Conservation (phyloP, 2,329 filamentous ascomycete genomes). For the Penicillium brasilianum region DNA sequence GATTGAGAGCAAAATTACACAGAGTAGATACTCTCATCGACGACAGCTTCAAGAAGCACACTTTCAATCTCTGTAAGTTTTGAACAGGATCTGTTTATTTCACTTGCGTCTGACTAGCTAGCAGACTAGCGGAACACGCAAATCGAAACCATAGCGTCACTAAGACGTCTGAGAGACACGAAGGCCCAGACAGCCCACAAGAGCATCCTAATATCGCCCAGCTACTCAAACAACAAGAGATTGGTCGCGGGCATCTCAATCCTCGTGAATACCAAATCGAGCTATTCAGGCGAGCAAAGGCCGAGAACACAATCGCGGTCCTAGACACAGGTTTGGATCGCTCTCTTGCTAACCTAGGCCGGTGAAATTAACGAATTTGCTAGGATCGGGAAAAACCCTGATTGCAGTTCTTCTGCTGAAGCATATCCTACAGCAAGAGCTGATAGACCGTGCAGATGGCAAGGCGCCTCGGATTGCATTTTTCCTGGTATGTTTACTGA, state of each 20-base stretch:
- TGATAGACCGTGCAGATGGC: conserved; percentile 69
- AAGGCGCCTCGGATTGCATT: conserved; percentile 72
- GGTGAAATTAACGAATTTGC: not conserved
- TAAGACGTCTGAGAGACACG: conserved; percentile 40
- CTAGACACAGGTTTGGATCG: conserved; percentile 74
- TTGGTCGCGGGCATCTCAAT: conserved; percentile 68
- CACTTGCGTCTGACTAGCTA: conserved; percentile 13
- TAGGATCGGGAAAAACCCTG: conserved; percentile 91
- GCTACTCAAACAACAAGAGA: conserved; percentile 59
- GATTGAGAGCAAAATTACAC: conserved; percentile 26
- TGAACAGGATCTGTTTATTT: not conserved
- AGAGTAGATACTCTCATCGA: conserved; percentile 47
- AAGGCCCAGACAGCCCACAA: not conserved
- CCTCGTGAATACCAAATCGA: conserved; percentile 92
- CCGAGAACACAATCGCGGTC: conserved; percentile 87
- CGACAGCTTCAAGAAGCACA: conserved; percentile 57
- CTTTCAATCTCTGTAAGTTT: conserved; percentile 55
- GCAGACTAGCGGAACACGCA: conserved; percentile 50
- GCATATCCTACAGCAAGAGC: conserved; percentile 75
- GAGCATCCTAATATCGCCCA: conserved; percentile 58
- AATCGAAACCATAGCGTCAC: conserved; percentile 49
- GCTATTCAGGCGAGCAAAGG: conserved; percentile 84
- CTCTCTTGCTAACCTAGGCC: not conserved
- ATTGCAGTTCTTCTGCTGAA: conserved; percentile 86
- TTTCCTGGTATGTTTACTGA: conserved; percentile 67